Conservation (phyloP, 75 land plant species). For the Larix kaempferi region DNA sequence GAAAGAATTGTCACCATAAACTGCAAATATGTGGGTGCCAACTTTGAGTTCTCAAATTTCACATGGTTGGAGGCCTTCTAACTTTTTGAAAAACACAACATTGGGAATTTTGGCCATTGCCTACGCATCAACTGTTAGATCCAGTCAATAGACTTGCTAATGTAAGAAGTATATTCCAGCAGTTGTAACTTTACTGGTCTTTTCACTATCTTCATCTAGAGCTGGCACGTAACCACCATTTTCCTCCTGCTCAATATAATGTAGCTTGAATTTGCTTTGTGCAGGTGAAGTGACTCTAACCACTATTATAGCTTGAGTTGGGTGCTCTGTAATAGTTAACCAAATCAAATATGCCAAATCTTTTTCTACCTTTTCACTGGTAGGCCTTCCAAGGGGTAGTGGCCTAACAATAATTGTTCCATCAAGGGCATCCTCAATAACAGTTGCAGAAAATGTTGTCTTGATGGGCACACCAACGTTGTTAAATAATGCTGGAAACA, state of each 20-base stretch:
- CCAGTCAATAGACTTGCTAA: constrained; percentile 82
- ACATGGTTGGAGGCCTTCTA: constrained; percentile 95
- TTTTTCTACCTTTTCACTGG: no score
- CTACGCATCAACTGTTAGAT: constrained; percentile 71
- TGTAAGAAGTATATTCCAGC: constrained; percentile 93
- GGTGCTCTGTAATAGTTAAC: no score
- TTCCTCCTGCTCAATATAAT: constrained; percentile 86
- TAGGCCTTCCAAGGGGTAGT: no score
- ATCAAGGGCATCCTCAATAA: no score
- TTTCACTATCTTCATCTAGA: constrained; percentile 86
- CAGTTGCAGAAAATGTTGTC: no score
- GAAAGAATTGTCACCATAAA: constrained; percentile 85
- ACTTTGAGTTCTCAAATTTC: constrained; percentile 84
- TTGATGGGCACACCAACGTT: no score
- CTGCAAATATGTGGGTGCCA: constrained; percentile 89
- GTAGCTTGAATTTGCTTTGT: no score
- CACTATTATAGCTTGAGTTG: no score
- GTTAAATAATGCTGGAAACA: no score
- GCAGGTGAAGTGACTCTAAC: no score
- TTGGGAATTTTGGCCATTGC: constrained; percentile 90
- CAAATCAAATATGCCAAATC: no score
- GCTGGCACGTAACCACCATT: constrained; percentile 82
- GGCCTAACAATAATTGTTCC: no score
- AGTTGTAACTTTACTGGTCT: constrained; percentile 75
- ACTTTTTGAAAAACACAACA: constrained; percentile 76